Percentiles rank a stretch among this genome's conserved stretches.
phyloP scores from a whole-genome alignment of 345 rosid genomes.

The Populus nigra region DNA sequence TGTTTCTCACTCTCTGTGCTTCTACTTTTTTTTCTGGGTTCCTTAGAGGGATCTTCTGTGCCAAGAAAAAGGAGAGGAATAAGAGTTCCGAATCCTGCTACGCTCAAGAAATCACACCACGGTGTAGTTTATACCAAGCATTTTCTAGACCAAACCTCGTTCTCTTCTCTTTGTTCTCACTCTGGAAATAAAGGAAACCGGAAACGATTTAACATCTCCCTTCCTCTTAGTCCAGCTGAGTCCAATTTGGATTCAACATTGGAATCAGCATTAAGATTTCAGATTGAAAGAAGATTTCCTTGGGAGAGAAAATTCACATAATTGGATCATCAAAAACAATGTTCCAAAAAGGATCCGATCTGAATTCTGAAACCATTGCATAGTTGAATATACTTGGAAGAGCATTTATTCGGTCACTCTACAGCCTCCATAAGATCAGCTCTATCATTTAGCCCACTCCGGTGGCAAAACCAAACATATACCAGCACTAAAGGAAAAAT shows the following conservation, averaged over 20 bases:
- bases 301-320: background rate
- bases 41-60: too few relatives aligned
- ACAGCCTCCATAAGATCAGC: constrained; percentile 11
- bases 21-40: too few relatives aligned
- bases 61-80: background rate
- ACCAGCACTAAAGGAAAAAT: constrained; percentile 6
- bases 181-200: too few relatives aligned
- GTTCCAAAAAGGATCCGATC: background rate
- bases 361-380: background rate
- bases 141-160: too few relatives aligned
- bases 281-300: background rate
- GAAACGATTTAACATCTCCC: too few relatives aligned
- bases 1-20: too few relatives aligned
- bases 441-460: constrained; percentile 12
- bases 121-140: too few relatives aligned
- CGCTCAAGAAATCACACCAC: too few relatives aligned
- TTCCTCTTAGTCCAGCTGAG: too few relatives aligned
- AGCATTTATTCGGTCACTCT: constrained; percentile 14
- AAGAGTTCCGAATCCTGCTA: too few relatives aligned
- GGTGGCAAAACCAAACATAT: constrained; percentile 36
- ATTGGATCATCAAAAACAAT: background rate
- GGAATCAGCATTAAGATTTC: background rate
- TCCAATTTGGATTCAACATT: background rate
- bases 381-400: background rate
- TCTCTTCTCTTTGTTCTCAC: too few relatives aligned